Evolutionary conservation across 176 grass and related monocot species (phyloP).

Genomic region (Avena eriantha): DNA sequence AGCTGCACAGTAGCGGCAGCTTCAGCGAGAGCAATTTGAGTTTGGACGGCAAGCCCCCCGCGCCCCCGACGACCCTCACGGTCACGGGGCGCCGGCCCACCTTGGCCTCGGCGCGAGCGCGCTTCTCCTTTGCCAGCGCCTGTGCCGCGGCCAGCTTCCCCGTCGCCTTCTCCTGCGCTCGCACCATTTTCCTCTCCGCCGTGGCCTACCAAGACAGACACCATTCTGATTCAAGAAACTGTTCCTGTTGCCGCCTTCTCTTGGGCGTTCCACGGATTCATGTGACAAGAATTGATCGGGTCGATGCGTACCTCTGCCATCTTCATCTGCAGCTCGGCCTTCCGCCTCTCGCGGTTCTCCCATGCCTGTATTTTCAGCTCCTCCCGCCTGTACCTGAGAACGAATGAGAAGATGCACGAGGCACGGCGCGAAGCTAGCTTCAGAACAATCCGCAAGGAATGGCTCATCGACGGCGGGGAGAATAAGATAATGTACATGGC

Average conservation of each 20-base stretch:
- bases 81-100: constrained; percentile 55
- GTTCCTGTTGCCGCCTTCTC: neutral
- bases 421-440: neutral
- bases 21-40: constrained; percentile 63
- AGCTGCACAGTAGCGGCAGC: constrained; percentile 77
- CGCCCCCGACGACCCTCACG: constrained; percentile 41
- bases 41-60: constrained; percentile 41
- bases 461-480: neutral
- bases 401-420: too few relatives aligned
- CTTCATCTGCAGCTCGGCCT: constrained; percentile 77
- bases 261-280: neutral
- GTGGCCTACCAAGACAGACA: constrained; percentile 49
- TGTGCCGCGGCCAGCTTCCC: constrained; percentile 64
- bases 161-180: constrained; percentile 69
- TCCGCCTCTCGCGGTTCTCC: constrained; percentile 81
- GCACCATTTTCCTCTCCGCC: constrained; percentile 72
- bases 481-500: neutral
- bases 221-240: neutral
- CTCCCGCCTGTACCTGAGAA: constrained; percentile 76
- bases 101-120: constrained; percentile 59
- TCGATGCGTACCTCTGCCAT: constrained; percentile 60
- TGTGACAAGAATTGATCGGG: neutral
- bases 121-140: constrained; percentile 62
- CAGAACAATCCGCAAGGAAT: neutral
- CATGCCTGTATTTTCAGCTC: constrained; percentile 88